Evolutionary conservation across 306 rosid species (phyloP).

Genomic region (Castanea crenata): DNA sequence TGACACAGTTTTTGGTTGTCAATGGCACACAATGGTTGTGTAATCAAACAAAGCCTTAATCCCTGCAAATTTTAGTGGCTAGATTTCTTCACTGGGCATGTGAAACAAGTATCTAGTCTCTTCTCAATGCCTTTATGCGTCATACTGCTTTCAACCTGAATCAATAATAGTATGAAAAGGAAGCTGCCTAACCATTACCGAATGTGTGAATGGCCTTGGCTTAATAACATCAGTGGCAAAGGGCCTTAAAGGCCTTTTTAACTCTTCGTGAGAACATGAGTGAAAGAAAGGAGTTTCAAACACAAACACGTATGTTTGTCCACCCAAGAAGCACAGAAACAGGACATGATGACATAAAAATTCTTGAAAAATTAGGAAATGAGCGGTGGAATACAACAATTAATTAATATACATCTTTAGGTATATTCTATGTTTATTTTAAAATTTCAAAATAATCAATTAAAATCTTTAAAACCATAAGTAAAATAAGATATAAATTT

Average conservation of each 20-base stretch:
- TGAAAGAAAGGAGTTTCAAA: neutral
- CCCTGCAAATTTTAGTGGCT: neutral
- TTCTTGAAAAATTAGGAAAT: too few relatives aligned
- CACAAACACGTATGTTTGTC: neutral
- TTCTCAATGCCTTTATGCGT: neutral
- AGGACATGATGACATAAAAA: too few relatives aligned
- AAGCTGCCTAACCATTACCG: neutral
- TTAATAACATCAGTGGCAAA: neutral
- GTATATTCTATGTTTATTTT: too few relatives aligned
- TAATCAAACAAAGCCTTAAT: too few relatives aligned
- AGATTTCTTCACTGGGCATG: neutral
- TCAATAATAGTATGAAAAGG: neutral
- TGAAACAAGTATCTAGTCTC: neutral
- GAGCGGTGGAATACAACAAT: too few relatives aligned
- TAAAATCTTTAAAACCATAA: too few relatives aligned
- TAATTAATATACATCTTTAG: too few relatives aligned
- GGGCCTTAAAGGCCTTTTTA: neutral
- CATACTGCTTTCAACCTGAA: neutral
- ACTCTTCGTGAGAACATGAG: neutral
- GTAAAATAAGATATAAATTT: too few relatives aligned
- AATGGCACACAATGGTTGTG: too few relatives aligned
- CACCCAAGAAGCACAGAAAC: neutral
- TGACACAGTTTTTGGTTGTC: too few relatives aligned
- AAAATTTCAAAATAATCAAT: too few relatives aligned
- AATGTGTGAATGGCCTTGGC: neutral